These are phyloP conservation scores for Gnomoniopsis smithogilvyi DNA, from an alignment of 2,329 filamentous ascomycete genomes.

Conservation along the genomic window DNA sequence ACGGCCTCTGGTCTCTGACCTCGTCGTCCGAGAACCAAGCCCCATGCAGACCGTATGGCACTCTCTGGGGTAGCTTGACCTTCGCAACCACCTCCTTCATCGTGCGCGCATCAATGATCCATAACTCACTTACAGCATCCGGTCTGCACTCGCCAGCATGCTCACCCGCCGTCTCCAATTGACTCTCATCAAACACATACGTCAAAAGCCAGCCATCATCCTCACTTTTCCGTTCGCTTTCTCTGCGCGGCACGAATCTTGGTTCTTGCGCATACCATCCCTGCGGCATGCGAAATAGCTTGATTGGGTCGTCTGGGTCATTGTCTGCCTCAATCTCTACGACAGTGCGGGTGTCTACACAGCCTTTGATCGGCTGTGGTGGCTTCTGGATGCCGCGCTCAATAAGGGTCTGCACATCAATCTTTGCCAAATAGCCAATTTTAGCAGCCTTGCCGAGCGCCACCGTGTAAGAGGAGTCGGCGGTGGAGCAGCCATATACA, in stretches of 20 bases:
- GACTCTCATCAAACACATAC: conserved; percentile 68
- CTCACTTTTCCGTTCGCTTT: conserved; percentile 38
- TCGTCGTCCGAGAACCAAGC: conserved; percentile 56
- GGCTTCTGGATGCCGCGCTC: conserved; percentile 42
- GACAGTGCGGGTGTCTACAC: conserved; percentile 57
- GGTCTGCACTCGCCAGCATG: conserved; percentile 43
- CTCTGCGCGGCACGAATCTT: conserved; percentile 53
- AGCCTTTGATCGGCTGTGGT: conserved; percentile 52
- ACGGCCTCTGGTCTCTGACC: conserved; percentile 43
- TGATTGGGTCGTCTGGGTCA: conserved; percentile 52
- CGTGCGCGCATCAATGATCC: conserved; percentile 62
- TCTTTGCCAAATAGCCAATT: conserved; percentile 62
- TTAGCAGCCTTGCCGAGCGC: conserved; percentile 63
- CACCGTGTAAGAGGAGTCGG: conserved; percentile 52
- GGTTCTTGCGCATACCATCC: conserved; percentile 66
- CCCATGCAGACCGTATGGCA: conserved; percentile 68
- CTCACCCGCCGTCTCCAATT: conserved; percentile 50
- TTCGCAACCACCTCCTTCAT: conserved; percentile 60
- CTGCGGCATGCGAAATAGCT: conserved; percentile 57
- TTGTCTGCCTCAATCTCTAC: conserved; percentile 45
- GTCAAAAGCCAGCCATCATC: conserved; percentile 67
- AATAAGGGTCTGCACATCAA: conserved; percentile 55
- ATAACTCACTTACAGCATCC: conserved; percentile 56
- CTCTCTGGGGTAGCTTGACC: conserved; percentile 60
- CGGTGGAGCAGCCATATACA: conserved; percentile 65